These are phyloP conservation scores for Tilletiopsis washingtonensis DNA, from an alignment of 1,284 basidiomycete species.

Conservation along the genomic window DNA sequence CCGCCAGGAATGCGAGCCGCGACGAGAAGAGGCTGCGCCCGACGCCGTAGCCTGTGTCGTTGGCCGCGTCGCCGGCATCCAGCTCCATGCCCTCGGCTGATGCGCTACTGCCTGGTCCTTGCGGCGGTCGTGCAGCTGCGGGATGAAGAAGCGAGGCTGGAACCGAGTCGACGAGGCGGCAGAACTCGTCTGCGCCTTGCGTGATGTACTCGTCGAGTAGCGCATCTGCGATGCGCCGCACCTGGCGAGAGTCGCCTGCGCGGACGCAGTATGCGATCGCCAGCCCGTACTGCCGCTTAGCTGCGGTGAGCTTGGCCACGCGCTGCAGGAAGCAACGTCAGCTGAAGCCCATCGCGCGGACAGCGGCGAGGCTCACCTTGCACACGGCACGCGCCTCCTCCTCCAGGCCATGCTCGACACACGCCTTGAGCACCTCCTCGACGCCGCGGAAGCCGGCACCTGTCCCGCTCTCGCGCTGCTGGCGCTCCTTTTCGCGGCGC, in stretches of 20 bases:
- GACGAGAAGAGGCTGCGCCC: constrained; percentile 23
- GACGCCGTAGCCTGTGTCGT: not conserved
- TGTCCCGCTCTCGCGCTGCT: constrained; percentile 5
- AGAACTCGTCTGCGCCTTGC: constrained; percentile 26
- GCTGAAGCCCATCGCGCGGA: not conserved
- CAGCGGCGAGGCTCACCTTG: constrained; percentile 7
- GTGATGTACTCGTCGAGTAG: constrained; percentile 36
- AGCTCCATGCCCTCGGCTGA: not conserved
- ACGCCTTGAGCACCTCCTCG: constrained; percentile 40
- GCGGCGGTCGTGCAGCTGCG: constrained; percentile 2
- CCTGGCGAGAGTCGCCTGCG: constrained; percentile 31
- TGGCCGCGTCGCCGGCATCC: constrained; percentile 9
- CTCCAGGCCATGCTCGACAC: constrained; percentile 35
- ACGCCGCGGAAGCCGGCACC: constrained; percentile 13
- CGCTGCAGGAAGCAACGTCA: not conserved
- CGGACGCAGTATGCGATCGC: constrained; percentile 41
- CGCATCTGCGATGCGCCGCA: constrained; percentile 32
- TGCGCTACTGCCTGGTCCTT: not conserved
- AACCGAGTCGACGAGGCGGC: constrained; percentile 35
- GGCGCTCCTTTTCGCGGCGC: not conserved
- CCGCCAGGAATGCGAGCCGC: constrained; percentile 37
- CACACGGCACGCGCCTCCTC: constrained; percentile 40
- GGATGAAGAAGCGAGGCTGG: constrained; percentile 28
- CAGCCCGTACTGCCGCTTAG: constrained; percentile 27
- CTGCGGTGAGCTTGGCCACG: constrained; percentile 10